These are phyloP conservation scores for Thyridium curvatum DNA, from an alignment of 2,329 filamentous ascomycete genomes.

Conservation along the genomic window DNA sequence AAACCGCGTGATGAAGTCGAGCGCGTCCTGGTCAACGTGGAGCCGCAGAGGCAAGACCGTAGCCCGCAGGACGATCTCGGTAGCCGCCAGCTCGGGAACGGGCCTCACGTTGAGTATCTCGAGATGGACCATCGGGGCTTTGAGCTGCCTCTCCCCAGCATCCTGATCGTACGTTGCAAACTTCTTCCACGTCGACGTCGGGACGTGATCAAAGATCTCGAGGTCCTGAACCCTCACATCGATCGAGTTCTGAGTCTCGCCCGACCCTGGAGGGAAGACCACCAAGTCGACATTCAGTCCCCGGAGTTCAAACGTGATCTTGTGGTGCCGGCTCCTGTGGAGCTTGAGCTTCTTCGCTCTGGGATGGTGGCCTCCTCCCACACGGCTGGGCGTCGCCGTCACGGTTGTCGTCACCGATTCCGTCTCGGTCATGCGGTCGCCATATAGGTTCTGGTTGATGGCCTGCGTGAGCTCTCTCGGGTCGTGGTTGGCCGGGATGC, in stretches of 20 bases:
- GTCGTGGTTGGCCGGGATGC: conserved; percentile 79
- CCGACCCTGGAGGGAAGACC: conserved; percentile 67
- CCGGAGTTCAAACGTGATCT: conserved; percentile 89
- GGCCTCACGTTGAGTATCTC: conserved; percentile 86
- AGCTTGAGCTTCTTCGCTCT: conserved; percentile 60
- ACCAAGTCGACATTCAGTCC: conserved; percentile 79
- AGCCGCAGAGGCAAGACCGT: conserved; percentile 78
- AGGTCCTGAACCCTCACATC: conserved; percentile 77
- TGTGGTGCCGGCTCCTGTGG: conserved; percentile 81
- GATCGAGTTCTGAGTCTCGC: conserved; percentile 81
- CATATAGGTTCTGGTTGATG: conserved; percentile 81
- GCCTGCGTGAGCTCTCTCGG: conserved; percentile 73
- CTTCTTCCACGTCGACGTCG: conserved; percentile 96
- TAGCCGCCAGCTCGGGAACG: conserved; percentile 74
- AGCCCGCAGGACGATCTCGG: conserved; percentile 79
- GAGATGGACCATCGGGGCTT: conserved; percentile 82
- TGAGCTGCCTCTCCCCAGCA: conserved; percentile 77
- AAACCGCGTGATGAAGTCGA: conserved; percentile 95
- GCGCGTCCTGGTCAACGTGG: conserved; percentile 93
- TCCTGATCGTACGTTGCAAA: conserved; percentile 92
- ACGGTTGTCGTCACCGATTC: conserved; percentile 77
- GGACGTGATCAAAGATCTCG: conserved; percentile 89
- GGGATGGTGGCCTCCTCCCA: conserved; percentile 28
- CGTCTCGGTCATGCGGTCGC: conserved; percentile 76
- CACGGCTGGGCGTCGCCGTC: conserved; percentile 49